phyloP scores from a whole-genome alignment of 2,329 filamentous ascomycete genomes.

The Claviceps humidiphila region DNA sequence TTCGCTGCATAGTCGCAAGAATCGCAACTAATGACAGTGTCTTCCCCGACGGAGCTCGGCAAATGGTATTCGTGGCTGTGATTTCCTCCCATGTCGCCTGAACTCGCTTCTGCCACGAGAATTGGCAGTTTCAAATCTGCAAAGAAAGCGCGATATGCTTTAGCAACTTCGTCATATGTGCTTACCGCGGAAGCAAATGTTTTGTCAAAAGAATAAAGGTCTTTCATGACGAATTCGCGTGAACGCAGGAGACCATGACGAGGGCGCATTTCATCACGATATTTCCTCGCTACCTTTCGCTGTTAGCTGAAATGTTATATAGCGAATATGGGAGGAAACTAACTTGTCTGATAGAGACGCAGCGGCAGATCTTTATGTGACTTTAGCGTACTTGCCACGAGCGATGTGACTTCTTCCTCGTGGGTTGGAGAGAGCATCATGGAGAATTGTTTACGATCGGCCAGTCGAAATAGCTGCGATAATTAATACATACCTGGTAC shows the following conservation, averaged over 20 bases:
- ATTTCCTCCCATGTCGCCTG: slow-evolving; percentile 89
- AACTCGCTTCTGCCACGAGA: slow-evolving; percentile 76
- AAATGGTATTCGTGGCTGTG: slow-evolving; percentile 94
- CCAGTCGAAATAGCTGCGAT: slow-evolving; percentile 59
- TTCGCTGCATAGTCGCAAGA: slow-evolving; percentile 69
- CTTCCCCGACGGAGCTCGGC: slow-evolving; percentile 66
- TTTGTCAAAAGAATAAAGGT: slow-evolving; percentile 88
- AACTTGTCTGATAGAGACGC: slow-evolving; percentile 80
- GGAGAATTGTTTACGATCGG: slow-evolving; percentile 61
- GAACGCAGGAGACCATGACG: slow-evolving; percentile 77
- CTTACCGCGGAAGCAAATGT: slow-evolving; percentile 53
- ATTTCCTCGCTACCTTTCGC: slow-evolving; percentile 58
- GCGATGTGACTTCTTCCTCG: slow-evolving; percentile 84
- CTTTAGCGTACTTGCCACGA: slow-evolving; percentile 59
- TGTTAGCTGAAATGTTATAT: not conserved
- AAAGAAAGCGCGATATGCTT: slow-evolving; percentile 66
- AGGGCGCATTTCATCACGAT: slow-evolving; percentile 81
- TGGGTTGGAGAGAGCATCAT: slow-evolving; percentile 85
- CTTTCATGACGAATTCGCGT: slow-evolving; percentile 95
- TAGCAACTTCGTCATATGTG: slow-evolving; percentile 65
- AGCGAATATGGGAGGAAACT: slow-evolving; percentile 15
- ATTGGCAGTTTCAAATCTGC: slow-evolving; percentile 72
- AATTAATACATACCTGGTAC: slow-evolving; percentile 11
- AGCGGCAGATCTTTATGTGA: slow-evolving; percentile 82
- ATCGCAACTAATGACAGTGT: slow-evolving; percentile 65